Base-by-base conservation (phyloP, 2,329 filamentous ascomycete species). In the Neurospora crassa region DNA sequence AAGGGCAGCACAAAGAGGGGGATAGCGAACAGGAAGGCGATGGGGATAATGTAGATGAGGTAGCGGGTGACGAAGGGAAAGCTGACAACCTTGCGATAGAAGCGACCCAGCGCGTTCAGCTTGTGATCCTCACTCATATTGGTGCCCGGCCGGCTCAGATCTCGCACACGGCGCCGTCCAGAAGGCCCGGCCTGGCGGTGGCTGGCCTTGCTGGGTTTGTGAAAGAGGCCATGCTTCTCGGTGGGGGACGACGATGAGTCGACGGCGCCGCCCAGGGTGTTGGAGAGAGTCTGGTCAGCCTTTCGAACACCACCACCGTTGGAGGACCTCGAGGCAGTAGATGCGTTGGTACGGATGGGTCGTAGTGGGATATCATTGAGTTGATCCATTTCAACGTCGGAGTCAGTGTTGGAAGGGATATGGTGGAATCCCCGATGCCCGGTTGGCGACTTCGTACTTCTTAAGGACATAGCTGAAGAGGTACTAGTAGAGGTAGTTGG, bases 11-110 rank as follows among this genome's bases (percentile, higher is more conserved):
- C 81, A 69, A 91, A 81, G 43, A 92, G 82, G 14, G 90, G 90
- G 6, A 89, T 78, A 8, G 88, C 88, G 69, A 92, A 83, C 37
- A 90, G 76, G 18, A 90, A 72, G 67, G 85, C 88, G 40, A 92
- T 81, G 5, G 90, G 90, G 34, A 90, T 80, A 73, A 92, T 85
- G 77, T 92, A 92, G 74, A 92, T 84, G 68, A 91, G 81, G 77
- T 92, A 92, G 67, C 90, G 84, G 4, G 88, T 90, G 73, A 91
- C 76, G 73, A 89, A 83, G 8, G 88, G 90, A 77, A 89, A 89
- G 75, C 84, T 83, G 72, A 91, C 81, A 73, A 92, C 84, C 78
- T 87, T 90, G 76, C 85, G 84, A 80, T 92, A 91, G 43, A 92
- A 77, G 72, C 84, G 84, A 67, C 90, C 90, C 83, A 92, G 87